Evolutionary conservation across 768 basidiomycete genomes (phyloP), one percentile per base, ranked within the genome.

Genomic region (Chalciporus sphaerocephalus): DNA sequence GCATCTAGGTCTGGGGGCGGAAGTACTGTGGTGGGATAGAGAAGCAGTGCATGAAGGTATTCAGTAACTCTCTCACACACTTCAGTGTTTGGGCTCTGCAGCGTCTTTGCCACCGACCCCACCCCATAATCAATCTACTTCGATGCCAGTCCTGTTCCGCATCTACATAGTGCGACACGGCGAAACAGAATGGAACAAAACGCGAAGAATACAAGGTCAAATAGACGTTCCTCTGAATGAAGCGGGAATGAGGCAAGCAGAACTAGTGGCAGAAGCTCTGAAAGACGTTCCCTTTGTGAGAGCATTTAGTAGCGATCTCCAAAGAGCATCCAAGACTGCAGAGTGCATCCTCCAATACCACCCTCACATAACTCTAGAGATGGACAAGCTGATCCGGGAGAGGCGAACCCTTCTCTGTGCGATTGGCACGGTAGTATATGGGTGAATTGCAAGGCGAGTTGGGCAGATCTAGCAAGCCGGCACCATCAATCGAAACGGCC

Each of bases 111-210:
- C 33, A 40, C 22, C 18, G 11, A 17, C 17, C 25, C 25, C 30
- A 6, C 25, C 18, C 17, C 22, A n/a, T n/a, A n/a, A n/a, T n/a
- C n/a, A 22, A 38, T 41, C 9, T 20, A 13, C 44, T 40, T 20
- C 44, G 32, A 59, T 65, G 52, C 48, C 69, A 59, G 47, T 59
- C 43, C 56, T 68, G 21, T 72, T 74, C 20, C 70, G 71, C 42
- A 53, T 89, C 37, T 86, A 83, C 59, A 66, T 88, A 50, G 74
- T 88, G 39, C 80, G 88, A 34, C 88, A 91, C 54, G 88, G 86
- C 16, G 86, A 91, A 69, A 91, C 88, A 20, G 74, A 80, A 33
- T 81, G 75, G 57, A 90, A 90, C 63, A 66, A 71, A 42, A 64
- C 68, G 6, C 69, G 71, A 20, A 78, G 85, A 46, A 75, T 87